Evolutionary conservation across 306 rosid genomes (phyloP).

Genomic region (Styphnolobium japonicum): DNA sequence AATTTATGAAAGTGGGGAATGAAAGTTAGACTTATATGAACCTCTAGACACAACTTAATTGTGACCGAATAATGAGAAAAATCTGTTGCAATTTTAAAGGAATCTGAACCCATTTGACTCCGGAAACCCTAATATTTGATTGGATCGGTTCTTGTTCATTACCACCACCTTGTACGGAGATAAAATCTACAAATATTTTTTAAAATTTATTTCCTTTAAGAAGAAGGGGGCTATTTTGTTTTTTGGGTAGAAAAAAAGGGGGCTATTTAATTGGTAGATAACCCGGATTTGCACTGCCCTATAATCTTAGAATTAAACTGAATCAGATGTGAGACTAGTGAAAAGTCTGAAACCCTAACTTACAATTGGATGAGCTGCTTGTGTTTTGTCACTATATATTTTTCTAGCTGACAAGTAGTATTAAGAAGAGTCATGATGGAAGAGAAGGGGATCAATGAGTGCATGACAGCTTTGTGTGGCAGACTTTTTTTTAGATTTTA

Average conservation of each 20-base stretch:
- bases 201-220: neutral
- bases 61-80: neutral
- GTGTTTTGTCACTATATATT: neutral
- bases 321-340: neutral
- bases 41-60: neutral
- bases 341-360: slow-evolving; percentile 34
- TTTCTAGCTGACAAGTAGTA: slow-evolving; percentile 13
- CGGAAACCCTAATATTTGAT: slow-evolving; percentile 20
- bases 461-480: slow-evolving; percentile 42
- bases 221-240: neutral
- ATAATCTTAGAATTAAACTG: neutral
- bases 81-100: neutral
- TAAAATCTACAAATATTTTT: neutral
- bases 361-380: neutral
- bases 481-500: slow-evolving; percentile 28
- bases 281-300: neutral
- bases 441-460: slow-evolving; percentile 39
- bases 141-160: neutral
- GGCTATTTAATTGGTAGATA: neutral
- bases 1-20: slow-evolving; percentile 17
- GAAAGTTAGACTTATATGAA: slow-evolving; percentile 7
- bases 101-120: neutral
- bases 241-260: too few relatives aligned
- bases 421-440: slow-evolving; percentile 32
- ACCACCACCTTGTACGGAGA: slow-evolving; percentile 15